phyloP scores from a whole-genome alignment of 1,139 yeast genomes.

The Pichia terricola region DNA sequence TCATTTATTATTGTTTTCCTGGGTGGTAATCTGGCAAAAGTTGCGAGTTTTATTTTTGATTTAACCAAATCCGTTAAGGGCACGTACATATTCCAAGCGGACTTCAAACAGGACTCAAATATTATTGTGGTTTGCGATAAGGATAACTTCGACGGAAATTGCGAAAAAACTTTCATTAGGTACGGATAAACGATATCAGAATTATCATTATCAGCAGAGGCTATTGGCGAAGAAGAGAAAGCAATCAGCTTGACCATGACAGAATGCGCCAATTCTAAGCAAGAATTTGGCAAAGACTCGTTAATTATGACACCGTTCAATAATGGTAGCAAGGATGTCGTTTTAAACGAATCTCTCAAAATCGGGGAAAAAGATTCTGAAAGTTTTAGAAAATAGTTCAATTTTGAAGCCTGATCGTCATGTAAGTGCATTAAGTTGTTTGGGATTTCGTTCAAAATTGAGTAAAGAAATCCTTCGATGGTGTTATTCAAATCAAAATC shows the following conservation, averaged over 20 bases:
- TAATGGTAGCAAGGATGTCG: conserved; percentile 33
- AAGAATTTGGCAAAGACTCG: conserved; percentile 25
- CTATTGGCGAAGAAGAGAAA: neutral
- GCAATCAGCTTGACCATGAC: conserved; percentile 38
- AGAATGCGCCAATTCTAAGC: conserved; percentile 58
- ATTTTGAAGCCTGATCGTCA: conserved; percentile 33
- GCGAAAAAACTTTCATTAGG: conserved; percentile 24
- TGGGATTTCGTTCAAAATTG: conserved; percentile 33
- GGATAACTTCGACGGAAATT: conserved; percentile 51
- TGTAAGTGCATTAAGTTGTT: conserved; percentile 12
- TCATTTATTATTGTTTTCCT: conserved; percentile 27
- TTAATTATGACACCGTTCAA: conserved; percentile 18
- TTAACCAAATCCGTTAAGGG: conserved; percentile 6
- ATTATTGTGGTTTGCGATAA: conserved; percentile 33
- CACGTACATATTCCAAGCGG: neutral
- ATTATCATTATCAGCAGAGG: conserved; percentile 23
- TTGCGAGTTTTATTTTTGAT: conserved; percentile 4
- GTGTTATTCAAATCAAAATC: conserved; percentile 25
- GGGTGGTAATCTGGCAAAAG: conserved; percentile 10
- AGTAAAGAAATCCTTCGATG: conserved; percentile 32
- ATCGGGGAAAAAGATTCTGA: conserved; percentile 42
- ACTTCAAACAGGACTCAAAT: conserved; percentile 2
- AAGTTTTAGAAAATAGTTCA: conserved; percentile 46
- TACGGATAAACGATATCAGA: conserved; percentile 3
- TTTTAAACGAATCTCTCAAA: conserved; percentile 2